Percentiles rank a stretch among this genome's conserved stretches.
Evolutionary conservation across 1,139 yeast genomes (phyloP).

Genomic region (Spathaspora jeffriesii): DNA sequence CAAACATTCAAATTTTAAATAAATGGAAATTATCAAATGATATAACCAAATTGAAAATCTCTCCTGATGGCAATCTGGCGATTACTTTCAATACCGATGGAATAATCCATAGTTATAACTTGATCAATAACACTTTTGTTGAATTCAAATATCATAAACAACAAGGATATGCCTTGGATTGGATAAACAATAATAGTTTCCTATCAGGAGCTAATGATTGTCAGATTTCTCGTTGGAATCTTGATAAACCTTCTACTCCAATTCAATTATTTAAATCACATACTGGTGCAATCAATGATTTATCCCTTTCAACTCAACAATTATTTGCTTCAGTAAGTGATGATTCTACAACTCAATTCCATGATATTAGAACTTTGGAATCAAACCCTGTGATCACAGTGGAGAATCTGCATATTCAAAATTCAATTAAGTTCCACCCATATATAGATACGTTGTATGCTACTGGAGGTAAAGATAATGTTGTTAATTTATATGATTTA

Average conservation of each 20-base stretch:
- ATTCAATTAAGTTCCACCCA: constrained; percentile 52
- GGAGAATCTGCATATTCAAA: constrained; percentile 46
- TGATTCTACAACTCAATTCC: constrained; percentile 65
- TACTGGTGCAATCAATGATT: constrained; percentile 53
- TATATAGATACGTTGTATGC: constrained; percentile 44
- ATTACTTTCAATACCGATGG: constrained; percentile 57
- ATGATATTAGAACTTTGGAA: constrained; percentile 55
- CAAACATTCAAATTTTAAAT: constrained; percentile 33
- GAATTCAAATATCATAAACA: constrained; percentile 59
- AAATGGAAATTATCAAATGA: constrained; percentile 59
- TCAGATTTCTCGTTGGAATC: constrained; percentile 72
- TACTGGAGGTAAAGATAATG: constrained; percentile 56
- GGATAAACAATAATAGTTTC: constrained; percentile 52
- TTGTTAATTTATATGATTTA: constrained; percentile 50
- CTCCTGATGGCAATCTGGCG: constrained; percentile 35
- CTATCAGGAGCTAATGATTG: constrained; percentile 71
- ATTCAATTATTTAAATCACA: constrained; percentile 46
- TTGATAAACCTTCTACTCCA: constrained; percentile 43
- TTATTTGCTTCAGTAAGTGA: constrained; percentile 76
- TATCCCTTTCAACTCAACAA: constrained; percentile 41
- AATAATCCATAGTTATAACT: constrained; percentile 42
- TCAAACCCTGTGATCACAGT: constrained; percentile 45
- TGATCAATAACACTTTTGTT: constrained; percentile 21
- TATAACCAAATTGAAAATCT: constrained; percentile 45
- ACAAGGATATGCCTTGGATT: constrained; percentile 73